phyloP scores from a whole-genome alignment of 148 eudicot genomes.

The Diospyros kaki region DNA sequence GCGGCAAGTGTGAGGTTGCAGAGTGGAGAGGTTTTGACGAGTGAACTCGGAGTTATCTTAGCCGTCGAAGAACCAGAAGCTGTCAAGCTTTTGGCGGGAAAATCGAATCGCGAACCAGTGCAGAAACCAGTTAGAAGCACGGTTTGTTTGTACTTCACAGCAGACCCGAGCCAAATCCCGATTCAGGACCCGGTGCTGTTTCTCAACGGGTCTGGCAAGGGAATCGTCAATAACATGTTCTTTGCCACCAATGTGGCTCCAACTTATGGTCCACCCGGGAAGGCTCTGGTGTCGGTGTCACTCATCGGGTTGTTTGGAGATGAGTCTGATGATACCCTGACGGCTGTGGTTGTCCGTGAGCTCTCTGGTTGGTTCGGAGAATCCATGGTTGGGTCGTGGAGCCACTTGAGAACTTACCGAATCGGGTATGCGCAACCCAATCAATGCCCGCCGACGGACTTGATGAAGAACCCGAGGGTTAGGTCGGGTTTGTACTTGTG shows the following conservation, averaged over 20 bases:
- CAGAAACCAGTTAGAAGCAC: constrained; percentile 63
- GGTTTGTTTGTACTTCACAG: constrained; percentile 66
- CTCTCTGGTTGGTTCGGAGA: constrained; percentile 76
- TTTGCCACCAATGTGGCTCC: constrained; percentile 83
- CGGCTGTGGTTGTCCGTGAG: constrained; percentile 48
- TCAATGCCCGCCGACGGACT: constrained; percentile 83
- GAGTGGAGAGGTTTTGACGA: constrained; percentile 52
- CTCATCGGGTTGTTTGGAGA: constrained; percentile 69
- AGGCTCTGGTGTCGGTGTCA: constrained; percentile 72
- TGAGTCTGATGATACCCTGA: constrained; percentile 51
- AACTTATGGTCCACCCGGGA: constrained; percentile 68
- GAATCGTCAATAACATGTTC: constrained; percentile 95
- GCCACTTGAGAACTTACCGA: constrained; percentile 66
- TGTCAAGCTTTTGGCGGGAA: constrained; percentile 58
- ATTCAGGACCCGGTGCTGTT: constrained; percentile 60
- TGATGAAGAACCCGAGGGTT: constrained; percentile 53
- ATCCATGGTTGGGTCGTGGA: constrained; percentile 59
- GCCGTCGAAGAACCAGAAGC: constrained; percentile 88
- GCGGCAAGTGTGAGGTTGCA: constrained; percentile 33
- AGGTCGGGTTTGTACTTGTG: constrained; percentile 66
- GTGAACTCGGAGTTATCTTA: constrained; percentile 63
- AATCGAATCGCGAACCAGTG: constrained; percentile 9
- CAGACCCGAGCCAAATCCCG: constrained; percentile 45
- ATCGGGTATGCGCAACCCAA: constrained; percentile 82
- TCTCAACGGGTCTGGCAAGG: constrained; percentile 79